Percentiles rank a stretch among this genome's conserved stretches.
Evolutionary conservation across 805 yeast species (phyloP).

Genomic region (Suhomyces sp.): DNA sequence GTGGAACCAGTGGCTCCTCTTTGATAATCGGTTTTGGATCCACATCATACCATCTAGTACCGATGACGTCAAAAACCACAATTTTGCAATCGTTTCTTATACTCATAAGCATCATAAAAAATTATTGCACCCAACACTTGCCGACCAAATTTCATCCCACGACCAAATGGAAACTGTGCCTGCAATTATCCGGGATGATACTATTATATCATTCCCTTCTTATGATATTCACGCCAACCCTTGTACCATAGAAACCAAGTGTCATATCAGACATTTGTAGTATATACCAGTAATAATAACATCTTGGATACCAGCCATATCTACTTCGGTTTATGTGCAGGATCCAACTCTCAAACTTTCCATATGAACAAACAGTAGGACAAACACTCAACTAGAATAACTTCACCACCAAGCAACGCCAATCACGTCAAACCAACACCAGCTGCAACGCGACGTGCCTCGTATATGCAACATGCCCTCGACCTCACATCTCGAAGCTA

Average conservation of each 20-base stretch:
- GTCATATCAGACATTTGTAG: not conserved
- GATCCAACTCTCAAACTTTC: not conserved
- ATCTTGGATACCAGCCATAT: too few relatives aligned
- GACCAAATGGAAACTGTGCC: constrained; percentile 1
- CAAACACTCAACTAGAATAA: not conserved
- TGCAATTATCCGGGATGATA: not conserved
- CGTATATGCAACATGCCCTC: constrained; percentile 8
- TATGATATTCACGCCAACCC: not conserved
- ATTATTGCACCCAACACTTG: too few relatives aligned
- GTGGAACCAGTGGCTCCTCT: constrained; percentile 26
- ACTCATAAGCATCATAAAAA: too few relatives aligned
- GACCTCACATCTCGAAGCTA: constrained; percentile 9
- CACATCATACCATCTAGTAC: too few relatives aligned
- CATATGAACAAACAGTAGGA: not conserved
- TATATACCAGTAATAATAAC: too few relatives aligned
- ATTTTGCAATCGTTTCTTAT: too few relatives aligned
- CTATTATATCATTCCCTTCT: not conserved
- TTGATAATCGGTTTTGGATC: constrained; percentile 44
- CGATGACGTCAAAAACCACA: too few relatives aligned
- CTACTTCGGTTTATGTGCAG: constrained; percentile 1
- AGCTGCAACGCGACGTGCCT: too few relatives aligned
- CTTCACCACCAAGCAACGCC: not conserved
- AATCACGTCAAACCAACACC: not conserved
- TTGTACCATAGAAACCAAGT: not conserved
- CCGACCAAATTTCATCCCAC: too few relatives aligned